phyloP scores from a whole-genome alignment of 2,329 filamentous ascomycete species.

The Kalaharituber pfeilii region DNA sequence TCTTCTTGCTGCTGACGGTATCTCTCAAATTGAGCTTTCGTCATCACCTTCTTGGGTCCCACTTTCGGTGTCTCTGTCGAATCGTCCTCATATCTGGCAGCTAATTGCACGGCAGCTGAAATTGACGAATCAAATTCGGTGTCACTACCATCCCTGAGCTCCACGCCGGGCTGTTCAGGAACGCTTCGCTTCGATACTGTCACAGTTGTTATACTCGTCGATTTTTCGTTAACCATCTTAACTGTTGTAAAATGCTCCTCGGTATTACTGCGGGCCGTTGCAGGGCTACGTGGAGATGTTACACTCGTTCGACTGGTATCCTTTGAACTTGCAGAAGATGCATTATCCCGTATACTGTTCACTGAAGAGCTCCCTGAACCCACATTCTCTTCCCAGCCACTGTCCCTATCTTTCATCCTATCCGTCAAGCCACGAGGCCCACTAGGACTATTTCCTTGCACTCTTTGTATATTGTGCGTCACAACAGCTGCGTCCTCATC shows the following conservation, averaged over 20 bases:
- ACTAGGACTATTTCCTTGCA: background rate
- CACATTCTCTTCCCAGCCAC: conserved; percentile 17
- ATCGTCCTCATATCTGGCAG: conserved; percentile 31
- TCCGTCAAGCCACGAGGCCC: conserved; percentile 7
- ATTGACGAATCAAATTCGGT: conserved; percentile 27
- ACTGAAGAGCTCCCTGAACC: conserved; percentile 16
- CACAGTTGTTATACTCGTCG: conserved; percentile 18
- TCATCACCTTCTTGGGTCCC: conserved; percentile 64
- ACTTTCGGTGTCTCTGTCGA: conserved; percentile 24
- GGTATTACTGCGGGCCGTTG: conserved; percentile 14
- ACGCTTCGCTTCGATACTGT: conserved; percentile 14
- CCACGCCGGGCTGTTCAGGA: conserved; percentile 13
- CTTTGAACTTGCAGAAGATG: conserved; percentile 14
- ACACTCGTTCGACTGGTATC: conserved; percentile 12
- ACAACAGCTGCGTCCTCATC: conserved; percentile 16
- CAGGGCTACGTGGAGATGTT: conserved; percentile 6
- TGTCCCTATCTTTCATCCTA: conserved; percentile 17
- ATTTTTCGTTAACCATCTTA: conserved; percentile 6
- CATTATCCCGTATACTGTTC: conserved; percentile 15
- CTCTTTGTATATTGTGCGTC: conserved; percentile 3
- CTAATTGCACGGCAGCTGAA: conserved; percentile 30
- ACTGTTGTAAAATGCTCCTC: conserved; percentile 3
- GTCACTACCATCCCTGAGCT: conserved; percentile 17
- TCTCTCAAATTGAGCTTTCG: conserved; percentile 67
- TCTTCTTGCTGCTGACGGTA: conserved; percentile 55